Evolutionary conservation across 2,329 filamentous ascomycete species (phyloP).

Genomic region (Aspergillus neotritici): DNA sequence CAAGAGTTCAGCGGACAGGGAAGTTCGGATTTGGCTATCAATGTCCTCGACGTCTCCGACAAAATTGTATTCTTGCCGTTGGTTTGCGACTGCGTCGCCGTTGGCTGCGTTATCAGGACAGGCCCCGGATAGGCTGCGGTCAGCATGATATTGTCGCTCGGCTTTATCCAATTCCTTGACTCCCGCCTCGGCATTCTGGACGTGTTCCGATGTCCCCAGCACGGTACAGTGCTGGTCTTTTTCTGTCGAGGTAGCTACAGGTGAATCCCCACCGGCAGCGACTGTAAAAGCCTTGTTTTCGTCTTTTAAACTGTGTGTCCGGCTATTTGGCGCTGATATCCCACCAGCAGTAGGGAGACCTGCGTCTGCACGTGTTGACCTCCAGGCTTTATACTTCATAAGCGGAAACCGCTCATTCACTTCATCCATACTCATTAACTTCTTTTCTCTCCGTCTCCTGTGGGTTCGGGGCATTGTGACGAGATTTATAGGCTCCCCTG

Average conservation of each 20-base stretch:
- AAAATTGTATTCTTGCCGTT: slow-evolving; percentile 46
- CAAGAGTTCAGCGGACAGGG: slow-evolving; percentile 73
- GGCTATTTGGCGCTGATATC: slow-evolving; percentile 65
- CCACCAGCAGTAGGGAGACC: slow-evolving; percentile 80
- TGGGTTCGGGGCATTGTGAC: slow-evolving; percentile 79
- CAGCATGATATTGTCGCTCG: neutral
- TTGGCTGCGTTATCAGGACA: neutral
- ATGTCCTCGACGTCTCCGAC: slow-evolving; percentile 69
- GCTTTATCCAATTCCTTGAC: slow-evolving; percentile 14
- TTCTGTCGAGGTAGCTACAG: slow-evolving; percentile 16
- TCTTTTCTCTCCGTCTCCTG: slow-evolving; percentile 88
- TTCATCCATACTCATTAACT: slow-evolving; percentile 97
- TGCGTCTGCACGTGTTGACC: slow-evolving; percentile 72
- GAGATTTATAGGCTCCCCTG: slow-evolving; percentile 83
- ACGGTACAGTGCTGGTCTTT: slow-evolving; percentile 16
- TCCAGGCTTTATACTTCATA: slow-evolving; percentile 95
- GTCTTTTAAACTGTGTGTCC: slow-evolving; percentile 67
- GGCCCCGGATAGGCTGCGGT: neutral
- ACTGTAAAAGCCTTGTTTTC: slow-evolving; percentile 44
- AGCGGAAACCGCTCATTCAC: slow-evolving; percentile 96
- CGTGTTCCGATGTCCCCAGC: slow-evolving; percentile 11
- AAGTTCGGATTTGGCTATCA: slow-evolving; percentile 71
- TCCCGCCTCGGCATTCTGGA: slow-evolving; percentile 10
- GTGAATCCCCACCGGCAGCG: slow-evolving; percentile 19
- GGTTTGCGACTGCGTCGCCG: slow-evolving; percentile 12